Evolutionary conservation across 2,329 filamentous ascomycete species (phyloP), one percentile per base, ranked within the genome.

Genomic region (Diaporthe sp.): DNA sequence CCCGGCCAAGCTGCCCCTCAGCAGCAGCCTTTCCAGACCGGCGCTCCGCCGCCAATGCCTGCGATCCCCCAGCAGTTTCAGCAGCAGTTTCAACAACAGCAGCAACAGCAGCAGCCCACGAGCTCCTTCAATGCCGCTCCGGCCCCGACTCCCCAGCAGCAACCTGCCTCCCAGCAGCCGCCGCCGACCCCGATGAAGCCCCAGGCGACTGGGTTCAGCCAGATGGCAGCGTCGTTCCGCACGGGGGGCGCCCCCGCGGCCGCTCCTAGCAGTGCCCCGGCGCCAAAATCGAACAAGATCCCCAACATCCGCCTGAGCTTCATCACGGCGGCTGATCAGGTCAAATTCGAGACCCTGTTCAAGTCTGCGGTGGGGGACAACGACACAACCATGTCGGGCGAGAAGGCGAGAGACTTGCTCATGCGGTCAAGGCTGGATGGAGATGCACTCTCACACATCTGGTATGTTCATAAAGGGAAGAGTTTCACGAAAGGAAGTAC

Each of bases 271-370:
- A 82, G 86, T 75, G 82, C 86, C 10, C 84, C 86, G 74, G 92
- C 91, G 80, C 83, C 87, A 12, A 73, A 73, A 57, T 85, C 89
- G 17, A 92, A 90, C 79, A 97, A 94, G 86, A 98, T 99, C 73
- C 97, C 97, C 38, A 98, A 94, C 82, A 97, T 98, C 78, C 91
- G 97, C 67, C 86, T 99, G 76, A 98, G 96, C 4, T 99, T 99
- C 83, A 98, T 99, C 81, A 98, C 96, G 3, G 96, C 95, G 35
- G 92, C 93, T 80, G 97, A 99, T 82, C 97, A 99, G 84, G 91
- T 95, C 80, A 98, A 98, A 85, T 99, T 99, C 80, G 97, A 99
- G 87, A 97, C 97, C 74, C 86, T 99, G 55, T 99, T 99, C 88
- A 98, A 97, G 86, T 97, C 96, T 72, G 96, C 97, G 19, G 95